A percentile compares a stretch with the other conserved stretches of the same genome.
Evolutionary conservation across 192 early-diverging fungal genomes (phyloP).

Genomic region (Diversispora eburnea): DNA sequence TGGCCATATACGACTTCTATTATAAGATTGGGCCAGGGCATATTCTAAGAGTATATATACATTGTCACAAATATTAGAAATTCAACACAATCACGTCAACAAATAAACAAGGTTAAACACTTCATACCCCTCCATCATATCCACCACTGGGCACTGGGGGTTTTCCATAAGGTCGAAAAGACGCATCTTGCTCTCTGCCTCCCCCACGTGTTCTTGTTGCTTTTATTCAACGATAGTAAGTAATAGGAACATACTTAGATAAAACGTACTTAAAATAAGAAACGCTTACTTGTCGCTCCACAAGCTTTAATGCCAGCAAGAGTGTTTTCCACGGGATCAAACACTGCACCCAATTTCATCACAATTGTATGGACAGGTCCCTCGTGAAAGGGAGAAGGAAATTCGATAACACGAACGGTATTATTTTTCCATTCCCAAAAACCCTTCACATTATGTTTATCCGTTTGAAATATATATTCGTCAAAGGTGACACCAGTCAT

Average conservation of each 20-base stretch:
- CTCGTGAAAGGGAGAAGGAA: conserved; percentile 12
- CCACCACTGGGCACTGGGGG: not conserved
- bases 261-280: conserved; percentile 11
- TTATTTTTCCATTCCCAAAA: conserved; percentile 24
- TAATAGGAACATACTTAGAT: conserved; percentile 8
- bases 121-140: not conserved
- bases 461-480: conserved; percentile 18
- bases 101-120: not conserved
- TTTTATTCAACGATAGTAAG: not conserved
- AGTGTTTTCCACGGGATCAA: not conserved
- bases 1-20: not conserved
- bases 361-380: not conserved
- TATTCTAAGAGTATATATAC: not conserved
- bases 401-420: conserved; percentile 14
- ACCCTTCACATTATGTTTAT: conserved; percentile 19
- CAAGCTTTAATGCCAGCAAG: not conserved
- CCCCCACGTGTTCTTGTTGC: not conserved
- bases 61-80: not conserved
- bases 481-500: conserved; percentile 7
- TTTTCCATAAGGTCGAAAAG: conserved; percentile 1
- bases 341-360: not conserved
- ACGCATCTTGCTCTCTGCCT: conserved; percentile 13
- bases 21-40: conserved; percentile 11
- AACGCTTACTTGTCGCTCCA: conserved; percentile 18
- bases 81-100: not conserved